These are phyloP conservation scores for Acanthamoeba triangularis DNA, from an alignment of 208 protist genomes.

Conservation along the genomic window DNA sequence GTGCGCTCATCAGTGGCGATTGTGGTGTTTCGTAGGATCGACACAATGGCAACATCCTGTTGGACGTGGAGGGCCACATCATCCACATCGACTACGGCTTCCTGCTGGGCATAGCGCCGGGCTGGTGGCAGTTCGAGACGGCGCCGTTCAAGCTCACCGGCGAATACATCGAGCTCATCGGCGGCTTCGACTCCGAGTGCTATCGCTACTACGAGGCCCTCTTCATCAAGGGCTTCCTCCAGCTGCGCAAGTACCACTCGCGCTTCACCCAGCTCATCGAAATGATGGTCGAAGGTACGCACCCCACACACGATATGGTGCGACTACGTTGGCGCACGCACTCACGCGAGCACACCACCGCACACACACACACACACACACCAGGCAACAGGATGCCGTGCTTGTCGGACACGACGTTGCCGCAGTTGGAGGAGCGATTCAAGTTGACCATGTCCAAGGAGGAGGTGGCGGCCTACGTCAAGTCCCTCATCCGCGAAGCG, in stretches of 20 bases:
- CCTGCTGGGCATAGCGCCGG: slow-evolving; percentile 78
- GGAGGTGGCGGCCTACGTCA: background rate
- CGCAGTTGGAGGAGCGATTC: slow-evolving; percentile 50
- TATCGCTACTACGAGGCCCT: slow-evolving; percentile 24
- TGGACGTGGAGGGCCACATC: slow-evolving; percentile 80
- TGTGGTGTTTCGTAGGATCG: background rate
- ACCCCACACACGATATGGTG: background rate
- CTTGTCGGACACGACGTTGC: slow-evolving; percentile 30
- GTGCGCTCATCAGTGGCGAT: background rate
- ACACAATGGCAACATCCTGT: slow-evolving; percentile 86
- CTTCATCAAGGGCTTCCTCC: slow-evolving; percentile 67
- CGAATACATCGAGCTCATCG: slow-evolving; percentile 77
- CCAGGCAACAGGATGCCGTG: slow-evolving; percentile 51
- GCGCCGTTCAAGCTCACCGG: slow-evolving; percentile 77
- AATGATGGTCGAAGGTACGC: slow-evolving; percentile 73
- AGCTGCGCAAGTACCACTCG: slow-evolving; percentile 52
- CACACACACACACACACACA: background rate
- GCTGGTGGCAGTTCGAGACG: slow-evolving; percentile 70
- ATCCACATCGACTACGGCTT: slow-evolving; percentile 89
- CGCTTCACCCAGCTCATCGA: slow-evolving; percentile 61
- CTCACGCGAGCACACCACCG: background rate
- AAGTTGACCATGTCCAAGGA: slow-evolving; percentile 48
- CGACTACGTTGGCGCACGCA: background rate
- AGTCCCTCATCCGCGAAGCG: background rate
- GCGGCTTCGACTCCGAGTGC: slow-evolving; percentile 69